Conservation (phyloP, 2,329 filamentous ascomycete genomes). For the Phaeosphaeriaceae sp. region DNA sequence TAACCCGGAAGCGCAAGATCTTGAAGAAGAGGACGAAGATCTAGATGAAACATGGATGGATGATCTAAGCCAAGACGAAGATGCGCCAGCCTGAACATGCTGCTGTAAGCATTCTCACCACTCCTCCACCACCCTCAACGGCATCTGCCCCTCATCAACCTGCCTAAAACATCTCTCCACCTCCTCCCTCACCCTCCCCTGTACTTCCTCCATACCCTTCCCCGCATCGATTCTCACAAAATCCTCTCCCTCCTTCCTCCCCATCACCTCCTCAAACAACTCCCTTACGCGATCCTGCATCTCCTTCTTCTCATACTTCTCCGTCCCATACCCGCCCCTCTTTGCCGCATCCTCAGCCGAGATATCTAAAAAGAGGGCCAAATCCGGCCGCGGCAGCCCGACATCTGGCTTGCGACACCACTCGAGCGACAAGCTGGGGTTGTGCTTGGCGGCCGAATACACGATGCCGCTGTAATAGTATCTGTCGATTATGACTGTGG, state of each 20-base stretch:
- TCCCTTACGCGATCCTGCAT: constrained; percentile 82
- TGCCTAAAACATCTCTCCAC: constrained; percentile 30
- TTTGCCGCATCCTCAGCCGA: constrained; percentile 73
- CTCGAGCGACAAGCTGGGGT: constrained; percentile 69
- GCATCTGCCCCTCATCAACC: constrained; percentile 27
- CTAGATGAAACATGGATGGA: constrained; percentile 45
- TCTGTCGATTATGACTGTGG: constrained; percentile 83
- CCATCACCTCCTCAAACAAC: constrained; percentile 68
- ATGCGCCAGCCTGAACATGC: constrained; percentile 6
- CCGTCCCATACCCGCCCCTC: constrained; percentile 85
- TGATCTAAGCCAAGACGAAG: constrained; percentile 40
- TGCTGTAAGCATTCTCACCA: constrained; percentile 28
- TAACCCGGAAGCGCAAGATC: constrained; percentile 15
- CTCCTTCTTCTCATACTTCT: constrained; percentile 84
- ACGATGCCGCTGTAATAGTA: constrained; percentile 96
- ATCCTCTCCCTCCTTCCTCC: constrained; percentile 57
- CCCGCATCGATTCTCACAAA: constrained; percentile 65
- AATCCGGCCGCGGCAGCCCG: constrained; percentile 84
- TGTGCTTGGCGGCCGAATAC: constrained; percentile 88
- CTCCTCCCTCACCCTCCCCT: constrained; percentile 38
- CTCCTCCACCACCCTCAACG: constrained; percentile 36
- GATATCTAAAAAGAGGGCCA: constrained; percentile 87
- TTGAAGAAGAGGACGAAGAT: constrained; percentile 37
- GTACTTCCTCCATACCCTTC: constrained; percentile 58
- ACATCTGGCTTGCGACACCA: constrained; percentile 89